Evolutionary conservation across 352 stramenopile species (phyloP).

Genomic region (Thraustotheca clavata): DNA sequence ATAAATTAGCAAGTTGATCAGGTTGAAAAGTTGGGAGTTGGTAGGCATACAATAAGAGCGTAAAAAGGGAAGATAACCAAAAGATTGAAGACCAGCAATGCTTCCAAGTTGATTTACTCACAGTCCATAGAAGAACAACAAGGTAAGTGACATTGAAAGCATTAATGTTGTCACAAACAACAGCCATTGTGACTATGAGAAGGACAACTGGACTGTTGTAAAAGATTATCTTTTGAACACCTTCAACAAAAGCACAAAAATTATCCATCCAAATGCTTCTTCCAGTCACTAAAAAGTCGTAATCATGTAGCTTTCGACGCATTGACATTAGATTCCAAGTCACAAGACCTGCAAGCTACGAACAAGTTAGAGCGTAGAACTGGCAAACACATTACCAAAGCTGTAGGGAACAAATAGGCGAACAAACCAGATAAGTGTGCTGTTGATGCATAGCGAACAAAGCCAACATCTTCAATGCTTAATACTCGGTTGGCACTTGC

Average conservation of each 20-base stretch:
- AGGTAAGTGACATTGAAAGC: slow-evolving; percentile 21
- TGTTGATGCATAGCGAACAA: slow-evolving; percentile 37
- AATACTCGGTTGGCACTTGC: slow-evolving; percentile 34
- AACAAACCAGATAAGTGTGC: slow-evolving; percentile 62
- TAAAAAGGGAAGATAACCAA: slow-evolving; percentile 19
- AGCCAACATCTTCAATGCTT: slow-evolving; percentile 53
- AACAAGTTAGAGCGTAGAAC: background rate
- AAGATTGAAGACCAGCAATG: slow-evolving; percentile 15
- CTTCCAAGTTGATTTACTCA: slow-evolving; percentile 12
- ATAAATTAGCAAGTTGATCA: background rate
- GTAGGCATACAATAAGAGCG: slow-evolving; percentile 10
- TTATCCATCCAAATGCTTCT: slow-evolving; percentile 8
- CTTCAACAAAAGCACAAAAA: background rate
- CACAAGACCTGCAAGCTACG: slow-evolving; percentile 52
- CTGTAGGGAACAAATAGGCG: slow-evolving; percentile 65
- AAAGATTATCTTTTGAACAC: slow-evolving; percentile 8
- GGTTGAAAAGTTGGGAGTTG: slow-evolving; percentile 13
- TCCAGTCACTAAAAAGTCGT: slow-evolving; percentile 38
- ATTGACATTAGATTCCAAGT: slow-evolving; percentile 80
- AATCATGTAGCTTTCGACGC: slow-evolving; percentile 49
- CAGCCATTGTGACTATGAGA: slow-evolving; percentile 16
- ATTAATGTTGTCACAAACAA: slow-evolving; percentile 20
- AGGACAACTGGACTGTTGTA: slow-evolving; percentile 20
- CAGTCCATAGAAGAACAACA: background rate
- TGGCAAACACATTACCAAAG: slow-evolving; percentile 22